These are phyloP conservation scores for Penicillium pulvis DNA, from an alignment of 495 filamentous ascomycete species.

Conservation along the genomic window DNA sequence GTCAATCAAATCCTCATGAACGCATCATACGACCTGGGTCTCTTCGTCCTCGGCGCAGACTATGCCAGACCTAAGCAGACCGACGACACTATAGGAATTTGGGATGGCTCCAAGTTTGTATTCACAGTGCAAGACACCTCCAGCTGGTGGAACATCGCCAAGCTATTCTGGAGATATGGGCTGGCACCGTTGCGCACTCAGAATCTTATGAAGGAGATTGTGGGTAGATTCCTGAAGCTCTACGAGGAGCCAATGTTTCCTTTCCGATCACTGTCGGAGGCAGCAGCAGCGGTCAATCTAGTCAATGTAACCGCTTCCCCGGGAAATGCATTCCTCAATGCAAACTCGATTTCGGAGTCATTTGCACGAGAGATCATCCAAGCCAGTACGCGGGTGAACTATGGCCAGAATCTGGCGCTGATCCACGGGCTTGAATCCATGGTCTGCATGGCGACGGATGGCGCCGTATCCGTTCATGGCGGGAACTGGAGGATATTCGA, in stretches of 20 bases:
- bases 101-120: constrained; percentile 79
- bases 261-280: constrained; percentile 71
- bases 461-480: constrained; percentile 74
- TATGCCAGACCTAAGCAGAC: constrained; percentile 39
- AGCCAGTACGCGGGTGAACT: constrained; percentile 92
- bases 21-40: constrained; percentile 71
- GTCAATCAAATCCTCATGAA: constrained; percentile 81
- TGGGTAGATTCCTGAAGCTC: constrained; percentile 75
- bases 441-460: constrained; percentile 91
- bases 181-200: constrained; percentile 72
- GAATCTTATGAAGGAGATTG: constrained; percentile 68
- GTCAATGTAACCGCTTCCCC: constrained; percentile 64
- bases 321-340: constrained; percentile 67
- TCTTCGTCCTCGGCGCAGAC: constrained; percentile 48
- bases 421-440: constrained; percentile 92
- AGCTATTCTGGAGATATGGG: constrained; percentile 86
- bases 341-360: constrained; percentile 63
- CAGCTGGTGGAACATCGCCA: constrained; percentile 78
- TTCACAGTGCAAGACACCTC: constrained; percentile 59
- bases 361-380: constrained; percentile 89
- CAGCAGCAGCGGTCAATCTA: constrained; percentile 65
- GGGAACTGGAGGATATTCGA: constrained; percentile 97
- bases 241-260: constrained; percentile 85
- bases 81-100: constrained; percentile 67
- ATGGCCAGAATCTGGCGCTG: constrained; percentile 79